Evolutionary conservation across 371 early-diverging fungal genomes (phyloP).

Genomic region (Mucor lusitanicus): DNA sequence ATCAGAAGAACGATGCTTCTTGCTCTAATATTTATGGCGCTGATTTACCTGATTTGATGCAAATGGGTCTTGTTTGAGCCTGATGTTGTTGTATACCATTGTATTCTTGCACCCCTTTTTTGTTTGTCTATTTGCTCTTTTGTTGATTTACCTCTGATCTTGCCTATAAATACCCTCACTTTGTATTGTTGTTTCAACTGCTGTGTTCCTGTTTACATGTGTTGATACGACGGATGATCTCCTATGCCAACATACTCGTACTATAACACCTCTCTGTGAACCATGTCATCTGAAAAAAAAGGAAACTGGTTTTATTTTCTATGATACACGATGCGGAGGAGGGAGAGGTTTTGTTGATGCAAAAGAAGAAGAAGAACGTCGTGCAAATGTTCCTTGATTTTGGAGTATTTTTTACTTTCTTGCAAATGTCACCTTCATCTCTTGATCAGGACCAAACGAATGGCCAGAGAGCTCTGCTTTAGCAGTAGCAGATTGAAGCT

Average conservation of each 20-base stretch:
- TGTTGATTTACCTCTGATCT: neutral
- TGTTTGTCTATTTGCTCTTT: neutral
- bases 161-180: neutral
- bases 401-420: conserved; percentile 44
- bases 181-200: no score
- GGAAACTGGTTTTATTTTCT: conserved; percentile 4
- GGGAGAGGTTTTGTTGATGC: neutral
- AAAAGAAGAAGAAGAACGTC: conserved; percentile 7
- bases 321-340: conserved; percentile 3
- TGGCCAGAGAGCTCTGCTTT: conserved; percentile 79
- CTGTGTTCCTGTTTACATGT: no score
- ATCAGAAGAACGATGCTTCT: neutral
- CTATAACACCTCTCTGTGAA: no score
- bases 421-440: conserved; percentile 85
- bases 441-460: conserved; percentile 68
- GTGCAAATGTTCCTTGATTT: conserved; percentile 9
- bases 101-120: no score
- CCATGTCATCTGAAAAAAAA: neutral
- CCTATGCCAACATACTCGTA: no score
- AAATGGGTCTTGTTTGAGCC: conserved; percentile 16
- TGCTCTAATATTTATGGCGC: conserved; percentile 4
- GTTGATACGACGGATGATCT: neutral
- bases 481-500: conserved; percentile 77
- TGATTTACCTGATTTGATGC: conserved; percentile 18
- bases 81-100: neutral